Percentiles rank a stretch among this genome's conserved stretches.
These are phyloP conservation scores for Amanita thiersii DNA, from an alignment of 768 basidiomycete genomes.

Conservation along the genomic window DNA sequence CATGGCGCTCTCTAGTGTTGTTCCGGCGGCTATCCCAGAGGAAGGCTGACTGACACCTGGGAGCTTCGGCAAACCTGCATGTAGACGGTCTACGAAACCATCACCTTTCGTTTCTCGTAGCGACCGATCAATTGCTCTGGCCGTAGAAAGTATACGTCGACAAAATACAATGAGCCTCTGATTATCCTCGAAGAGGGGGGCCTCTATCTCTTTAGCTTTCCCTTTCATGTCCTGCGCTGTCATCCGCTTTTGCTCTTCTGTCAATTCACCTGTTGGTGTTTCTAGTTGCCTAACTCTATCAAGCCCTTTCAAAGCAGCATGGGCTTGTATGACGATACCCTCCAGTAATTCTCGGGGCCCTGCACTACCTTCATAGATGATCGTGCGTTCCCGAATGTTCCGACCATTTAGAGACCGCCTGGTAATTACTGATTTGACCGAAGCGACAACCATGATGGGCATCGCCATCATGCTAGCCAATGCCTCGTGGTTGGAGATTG, in stretches of 20 bases:
- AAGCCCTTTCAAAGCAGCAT: conserved; percentile 84
- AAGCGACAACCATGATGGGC: conserved; percentile 85
- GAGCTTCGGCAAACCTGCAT: conserved; percentile 69
- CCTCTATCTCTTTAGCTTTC: conserved; percentile 51
- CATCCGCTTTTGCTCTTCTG: conserved; percentile 87
- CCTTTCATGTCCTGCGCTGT: conserved; percentile 51
- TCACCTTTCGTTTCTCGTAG: conserved; percentile 86
- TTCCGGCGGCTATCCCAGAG: conserved; percentile 37
- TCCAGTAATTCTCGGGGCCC: conserved; percentile 90
- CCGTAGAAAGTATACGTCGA: conserved; percentile 75
- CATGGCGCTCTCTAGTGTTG: conserved; percentile 58
- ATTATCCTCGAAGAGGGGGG: conserved; percentile 60
- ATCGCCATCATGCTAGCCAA: conserved; percentile 94
- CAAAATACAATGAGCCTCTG: conserved; percentile 75
- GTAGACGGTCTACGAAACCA: conserved; percentile 74
- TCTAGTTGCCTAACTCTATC: conserved; percentile 53
- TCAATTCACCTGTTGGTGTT: conserved; percentile 53
- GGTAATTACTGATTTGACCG: conserved; percentile 54
- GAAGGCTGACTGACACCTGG: conserved; percentile 33
- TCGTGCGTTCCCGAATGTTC: conserved; percentile 64
- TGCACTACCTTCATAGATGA: conserved; percentile 85
- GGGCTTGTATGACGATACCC: conserved; percentile 86
- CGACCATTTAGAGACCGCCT: conserved; percentile 38
- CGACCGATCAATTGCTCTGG: conserved; percentile 80
- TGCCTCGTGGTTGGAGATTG: conserved; percentile 88